Conservation (phyloP, 169 alveolate genomes). For the Cryptosporidium sp. region DNA sequence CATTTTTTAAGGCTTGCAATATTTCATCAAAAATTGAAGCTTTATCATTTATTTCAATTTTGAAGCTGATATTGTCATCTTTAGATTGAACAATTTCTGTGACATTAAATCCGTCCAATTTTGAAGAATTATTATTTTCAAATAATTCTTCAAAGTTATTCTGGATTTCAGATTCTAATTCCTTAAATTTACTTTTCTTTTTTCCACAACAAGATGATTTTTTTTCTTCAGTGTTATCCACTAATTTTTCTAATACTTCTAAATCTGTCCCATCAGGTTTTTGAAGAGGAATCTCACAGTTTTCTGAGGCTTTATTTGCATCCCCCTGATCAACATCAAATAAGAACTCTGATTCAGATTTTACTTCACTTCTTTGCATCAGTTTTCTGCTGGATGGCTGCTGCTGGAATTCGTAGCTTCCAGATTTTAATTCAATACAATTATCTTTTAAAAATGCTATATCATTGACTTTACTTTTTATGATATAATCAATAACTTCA, state of each 20-base stretch:
- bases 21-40: conserved; percentile 19
- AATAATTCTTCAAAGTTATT: neutral
- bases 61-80: neutral
- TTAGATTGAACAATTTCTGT: conserved; percentile 6
- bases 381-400: neutral
- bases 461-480: neutral
- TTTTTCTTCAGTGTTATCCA: neutral
- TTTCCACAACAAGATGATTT: neutral
- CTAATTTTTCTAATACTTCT: neutral
- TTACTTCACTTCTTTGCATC: neutral
- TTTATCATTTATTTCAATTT: conserved; percentile 7
- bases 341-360: neutral
- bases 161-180: neutral
- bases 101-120: neutral
- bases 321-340: neutral
- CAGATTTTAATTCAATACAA: neutral
- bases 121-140: neutral
- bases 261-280: neutral
- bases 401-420: neutral
- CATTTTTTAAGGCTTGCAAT: neutral
- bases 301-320: neutral
- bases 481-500: neutral
- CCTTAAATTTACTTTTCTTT: neutral
- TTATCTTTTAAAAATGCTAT: neutral
- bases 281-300: neutral